Evolutionary conservation across 1,139 yeast genomes (phyloP), one percentile per base, ranked within the genome.

Genomic region (Hanseniaspora uvarum): DNA sequence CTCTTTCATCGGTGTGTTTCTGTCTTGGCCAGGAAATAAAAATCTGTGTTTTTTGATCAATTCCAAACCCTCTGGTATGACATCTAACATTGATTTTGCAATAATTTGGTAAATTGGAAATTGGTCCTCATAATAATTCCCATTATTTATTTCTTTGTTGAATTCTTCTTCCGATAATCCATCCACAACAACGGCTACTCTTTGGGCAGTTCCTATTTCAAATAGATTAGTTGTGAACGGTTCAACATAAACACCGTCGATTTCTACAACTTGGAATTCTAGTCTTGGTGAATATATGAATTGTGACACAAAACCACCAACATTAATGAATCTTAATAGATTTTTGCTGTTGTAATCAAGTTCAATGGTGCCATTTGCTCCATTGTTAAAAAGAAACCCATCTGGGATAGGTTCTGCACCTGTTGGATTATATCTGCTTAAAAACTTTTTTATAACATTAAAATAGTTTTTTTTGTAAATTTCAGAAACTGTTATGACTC

Each of bases 381-480:
- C 73, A 58, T 83, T 84, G 63, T 83, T 83, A 63, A 83, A 75
- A 54, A 83, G 69, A 38, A 79, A 62, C 62, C 78, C 80, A 58
- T 80, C 80, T 7, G 92, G 92, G 56, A 83, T 76, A 38, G 92
- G 92, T 65, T 84, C 94, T 39, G 86, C 87, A 55, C 94, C 94
- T 1, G 89, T 83, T 33, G 94, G 94, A 60, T 84, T 84, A 63
- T 76, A 83, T 58, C 83, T 68, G 51, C 75, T 74, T 63, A 81
- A 67, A 66, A 83, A 83, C 37, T 68, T 66, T 10, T 67, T 61
- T 54, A 72, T 67, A 45, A 82, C 70, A 1, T 68, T 72, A 18
- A 70, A 69, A 55, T 78, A 72, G 45, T 73, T 68, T 30, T 72
- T 67, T 61, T 81, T 86, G 63, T 84, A 84, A 69, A 82, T 76